Percentiles rank a stretch among this genome's conserved stretches.
These are phyloP conservation scores for Ustulina deusta DNA, from an alignment of 2,329 filamentous ascomycete genomes.

Conservation along the genomic window DNA sequence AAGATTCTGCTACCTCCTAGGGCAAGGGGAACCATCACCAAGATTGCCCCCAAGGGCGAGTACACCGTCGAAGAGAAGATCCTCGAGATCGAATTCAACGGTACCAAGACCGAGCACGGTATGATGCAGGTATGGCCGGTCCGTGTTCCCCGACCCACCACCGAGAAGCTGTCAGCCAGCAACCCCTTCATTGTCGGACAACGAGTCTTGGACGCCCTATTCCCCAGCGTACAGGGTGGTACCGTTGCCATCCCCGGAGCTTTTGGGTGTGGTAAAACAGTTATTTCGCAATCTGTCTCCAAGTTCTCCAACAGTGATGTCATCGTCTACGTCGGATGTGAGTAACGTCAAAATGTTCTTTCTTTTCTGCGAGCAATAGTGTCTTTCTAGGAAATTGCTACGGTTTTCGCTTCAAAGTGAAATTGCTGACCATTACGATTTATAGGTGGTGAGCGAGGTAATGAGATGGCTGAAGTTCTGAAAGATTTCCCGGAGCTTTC, in stretches of 20 bases:
- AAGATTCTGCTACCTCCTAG: conserved; percentile 92
- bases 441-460: conserved; percentile 82
- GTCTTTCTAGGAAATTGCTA: neutral
- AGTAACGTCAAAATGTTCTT: conserved; percentile 7
- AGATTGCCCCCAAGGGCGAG: conserved; percentile 87
- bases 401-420: no score
- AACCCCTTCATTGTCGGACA: conserved; percentile 96
- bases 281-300: conserved; percentile 97
- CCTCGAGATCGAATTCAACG: conserved; percentile 96
- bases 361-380: neutral
- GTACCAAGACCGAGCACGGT: conserved; percentile 90
- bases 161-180: conserved; percentile 90
- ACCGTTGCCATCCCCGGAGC: conserved; percentile 98
- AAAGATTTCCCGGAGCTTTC: conserved; percentile 99
- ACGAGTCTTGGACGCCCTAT: conserved; percentile 94
- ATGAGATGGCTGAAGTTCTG: conserved; percentile 99
- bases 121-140: conserved; percentile 99
- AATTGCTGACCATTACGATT: conserved; percentile 19
- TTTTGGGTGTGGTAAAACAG: conserved; percentile 99
- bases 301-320: conserved; percentile 99
- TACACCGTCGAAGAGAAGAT: conserved; percentile 96
- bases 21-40: conserved; percentile 90
- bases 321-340: conserved; percentile 93
- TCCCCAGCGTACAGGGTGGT: conserved; percentile 95
- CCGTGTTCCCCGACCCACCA: conserved; percentile 91